A percentile compares a stretch with the other conserved stretches of the same genome.
Conservation (phyloP, 1,284 basidiomycete genomes). For the Ganoderma meredithae region DNA sequence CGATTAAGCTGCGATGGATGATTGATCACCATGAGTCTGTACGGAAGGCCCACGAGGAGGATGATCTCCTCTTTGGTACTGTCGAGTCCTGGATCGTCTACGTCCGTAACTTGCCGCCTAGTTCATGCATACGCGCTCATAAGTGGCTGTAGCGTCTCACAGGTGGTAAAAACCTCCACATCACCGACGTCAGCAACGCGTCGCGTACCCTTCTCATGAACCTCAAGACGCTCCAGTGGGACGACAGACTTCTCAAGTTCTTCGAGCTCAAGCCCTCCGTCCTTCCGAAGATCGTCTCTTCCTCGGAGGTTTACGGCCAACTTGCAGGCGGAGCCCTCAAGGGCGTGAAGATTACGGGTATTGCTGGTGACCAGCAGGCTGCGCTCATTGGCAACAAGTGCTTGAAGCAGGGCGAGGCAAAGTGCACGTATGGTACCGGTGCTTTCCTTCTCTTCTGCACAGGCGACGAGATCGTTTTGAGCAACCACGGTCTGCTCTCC, state of each 20-base stretch:
- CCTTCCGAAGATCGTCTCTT: slow-evolving; percentile 89
- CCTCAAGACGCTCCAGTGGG: slow-evolving; percentile 85
- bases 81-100: slow-evolving; percentile 97
- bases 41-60: slow-evolving; percentile 79
- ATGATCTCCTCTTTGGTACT: slow-evolving; percentile 91
- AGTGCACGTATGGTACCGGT: slow-evolving; percentile 96
- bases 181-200: slow-evolving; percentile 96
- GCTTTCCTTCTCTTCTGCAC: slow-evolving; percentile 97
- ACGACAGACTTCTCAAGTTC: slow-evolving; percentile 84
- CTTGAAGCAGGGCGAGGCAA: slow-evolving; percentile 83
- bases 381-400: slow-evolving; percentile 98
- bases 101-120: slow-evolving; percentile 54
- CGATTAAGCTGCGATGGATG: slow-evolving; percentile 97
- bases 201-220: slow-evolving; percentile 96
- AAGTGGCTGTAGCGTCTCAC: slow-evolving; percentile 76
- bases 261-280: slow-evolving; percentile 84
- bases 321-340: slow-evolving; percentile 74
- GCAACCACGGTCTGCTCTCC: slow-evolving; percentile 87
- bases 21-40: slow-evolving; percentile 89
- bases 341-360: slow-evolving; percentile 88
- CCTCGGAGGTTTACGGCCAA: slow-evolving; percentile 91
- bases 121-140: slow-evolving; percentile 19
- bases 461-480: slow-evolving; percentile 86
- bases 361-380: slow-evolving; percentile 97
- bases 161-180: slow-evolving; percentile 84